Conservation (phyloP, 805 yeast genomes). For the Ogataea pilisensis region DNA sequence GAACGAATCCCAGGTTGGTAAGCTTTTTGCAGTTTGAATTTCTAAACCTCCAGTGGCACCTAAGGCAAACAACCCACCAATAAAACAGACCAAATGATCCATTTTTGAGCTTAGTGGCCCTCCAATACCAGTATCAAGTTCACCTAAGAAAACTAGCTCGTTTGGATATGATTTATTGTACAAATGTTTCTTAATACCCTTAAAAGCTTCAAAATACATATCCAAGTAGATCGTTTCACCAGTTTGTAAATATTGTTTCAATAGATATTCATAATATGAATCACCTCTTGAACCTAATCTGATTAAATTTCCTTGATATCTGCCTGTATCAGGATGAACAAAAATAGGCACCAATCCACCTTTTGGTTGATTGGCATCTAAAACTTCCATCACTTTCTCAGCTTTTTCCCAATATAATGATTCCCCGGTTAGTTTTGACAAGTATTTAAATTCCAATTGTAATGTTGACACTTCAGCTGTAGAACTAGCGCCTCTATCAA, state of each 20-base stretch:
- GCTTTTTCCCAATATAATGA: constrained; percentile 70
- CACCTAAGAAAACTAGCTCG: constrained; percentile 69
- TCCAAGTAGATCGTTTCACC: constrained; percentile 61
- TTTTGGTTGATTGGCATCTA: constrained; percentile 59
- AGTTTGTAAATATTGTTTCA: constrained; percentile 84
- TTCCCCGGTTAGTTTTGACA: constrained; percentile 79
- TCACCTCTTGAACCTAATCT: constrained; percentile 91
- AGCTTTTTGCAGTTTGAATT: constrained; percentile 48
- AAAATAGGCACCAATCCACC: constrained; percentile 84
- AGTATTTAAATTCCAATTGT: constrained; percentile 82
- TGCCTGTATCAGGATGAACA: constrained; percentile 71
- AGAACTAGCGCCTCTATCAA: constrained; percentile 72
- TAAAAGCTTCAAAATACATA: constrained; percentile 73
- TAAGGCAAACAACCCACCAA: constrained; percentile 82
- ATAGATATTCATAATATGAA: constrained; percentile 83
- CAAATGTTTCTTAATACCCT: constrained; percentile 70
- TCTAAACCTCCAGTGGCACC: constrained; percentile 83
- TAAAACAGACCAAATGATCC: constrained; percentile 92
- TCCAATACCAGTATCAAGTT: constrained; percentile 63
- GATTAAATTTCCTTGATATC: constrained; percentile 58
- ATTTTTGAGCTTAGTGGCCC: constrained; percentile 64
- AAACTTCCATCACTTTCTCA: constrained; percentile 65
- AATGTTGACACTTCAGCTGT: constrained; percentile 88
- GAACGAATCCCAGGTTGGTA: constrained; percentile 51
- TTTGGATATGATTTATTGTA: constrained; percentile 58